These are phyloP conservation scores for Barnettozyma vustinii DNA, from an alignment of 805 yeast genomes.

Conservation along the genomic window DNA sequence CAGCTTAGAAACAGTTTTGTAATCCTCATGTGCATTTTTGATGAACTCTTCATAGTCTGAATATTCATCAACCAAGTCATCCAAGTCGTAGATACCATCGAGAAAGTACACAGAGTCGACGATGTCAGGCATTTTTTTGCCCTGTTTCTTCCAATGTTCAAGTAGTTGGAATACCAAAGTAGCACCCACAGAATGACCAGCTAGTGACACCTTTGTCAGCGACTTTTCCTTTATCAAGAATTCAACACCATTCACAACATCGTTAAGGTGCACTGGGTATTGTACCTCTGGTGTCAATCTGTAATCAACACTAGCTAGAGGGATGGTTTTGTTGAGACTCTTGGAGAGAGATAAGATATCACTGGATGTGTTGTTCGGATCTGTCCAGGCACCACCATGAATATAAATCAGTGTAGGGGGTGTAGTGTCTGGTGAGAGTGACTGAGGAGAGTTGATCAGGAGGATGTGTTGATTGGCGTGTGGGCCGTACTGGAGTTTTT, in stretches of 20 bases:
- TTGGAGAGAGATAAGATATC: conserved; percentile 41
- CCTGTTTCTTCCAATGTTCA: neutral
- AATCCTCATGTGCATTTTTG: conserved; percentile 45
- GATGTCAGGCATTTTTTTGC: conserved; percentile 1
- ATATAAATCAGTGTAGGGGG: conserved; percentile 44
- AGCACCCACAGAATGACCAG: conserved; percentile 85
- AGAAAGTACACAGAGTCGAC: conserved; percentile 34
- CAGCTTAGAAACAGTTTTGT: conserved; percentile 18
- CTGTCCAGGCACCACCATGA: conserved; percentile 93
- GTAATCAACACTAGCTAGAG: conserved; percentile 46
- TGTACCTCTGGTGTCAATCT: conserved; percentile 55
- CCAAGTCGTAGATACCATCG: conserved; percentile 68
- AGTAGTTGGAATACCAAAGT: conserved; percentile 29
- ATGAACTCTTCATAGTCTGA: conserved; percentile 55
- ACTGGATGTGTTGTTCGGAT: conserved; percentile 50
- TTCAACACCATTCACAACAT: conserved; percentile 39
- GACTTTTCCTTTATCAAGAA: conserved; percentile 4
- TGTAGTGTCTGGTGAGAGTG: neutral
- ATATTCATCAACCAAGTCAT: conserved; percentile 50
- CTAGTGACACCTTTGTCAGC: conserved; percentile 27
- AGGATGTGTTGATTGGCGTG: conserved; percentile 6
- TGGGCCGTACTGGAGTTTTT: neutral
- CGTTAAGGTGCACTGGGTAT: conserved; percentile 60
- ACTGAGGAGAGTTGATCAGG: neutral
- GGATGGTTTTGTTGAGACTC: conserved; percentile 15